Conservation (phyloP, 352 stramenopile genomes). For the Globisporangium nunn region DNA sequence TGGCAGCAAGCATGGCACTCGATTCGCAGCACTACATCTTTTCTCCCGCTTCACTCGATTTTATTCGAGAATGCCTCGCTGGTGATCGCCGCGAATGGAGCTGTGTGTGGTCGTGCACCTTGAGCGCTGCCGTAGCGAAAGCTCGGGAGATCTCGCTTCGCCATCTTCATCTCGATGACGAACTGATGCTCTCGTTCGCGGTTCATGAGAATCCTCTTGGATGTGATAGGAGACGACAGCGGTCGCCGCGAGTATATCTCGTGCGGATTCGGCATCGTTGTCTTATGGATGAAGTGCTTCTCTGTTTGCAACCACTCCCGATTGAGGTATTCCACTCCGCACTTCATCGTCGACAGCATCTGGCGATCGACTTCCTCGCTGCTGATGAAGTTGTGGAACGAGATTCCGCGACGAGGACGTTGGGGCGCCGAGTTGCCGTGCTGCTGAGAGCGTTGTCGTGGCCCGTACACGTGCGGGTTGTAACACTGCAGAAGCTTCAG, state of each 20-base stretch:
- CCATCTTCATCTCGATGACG: slow-evolving; percentile 15
- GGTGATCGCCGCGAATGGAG: slow-evolving; percentile 1
- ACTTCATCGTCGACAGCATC: slow-evolving; percentile 10
- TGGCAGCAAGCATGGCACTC: not conserved
- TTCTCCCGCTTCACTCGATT: not conserved
- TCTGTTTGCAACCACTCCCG: slow-evolving; percentile 10
- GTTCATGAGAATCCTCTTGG: slow-evolving; percentile 4
- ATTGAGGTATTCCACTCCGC: slow-evolving; percentile 6
- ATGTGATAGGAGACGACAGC: slow-evolving; percentile 8
- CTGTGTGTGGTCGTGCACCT: slow-evolving; percentile 7
- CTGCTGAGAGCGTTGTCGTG: not conserved
- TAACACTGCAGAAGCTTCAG: slow-evolving; percentile 52
- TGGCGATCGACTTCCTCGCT: slow-evolving; percentile 3
- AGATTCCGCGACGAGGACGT: not conserved
- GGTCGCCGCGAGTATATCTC: slow-evolving; percentile 6
- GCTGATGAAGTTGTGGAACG: not conserved
- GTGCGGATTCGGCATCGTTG: not conserved
- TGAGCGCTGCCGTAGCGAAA: slow-evolving; percentile 7
- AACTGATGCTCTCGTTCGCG: slow-evolving; percentile 12
- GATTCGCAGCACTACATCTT: not conserved
- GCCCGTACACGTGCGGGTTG: slow-evolving; percentile 42
- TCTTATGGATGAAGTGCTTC: not conserved
- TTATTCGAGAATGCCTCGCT: not conserved
- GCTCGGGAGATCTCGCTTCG: slow-evolving; percentile 2
- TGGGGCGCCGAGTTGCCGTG: not conserved